A percentile compares a stretch with the other conserved stretches of the same genome.
Conservation (phyloP, 192 early-diverging fungal species). For the Backusella tarrabulga region DNA sequence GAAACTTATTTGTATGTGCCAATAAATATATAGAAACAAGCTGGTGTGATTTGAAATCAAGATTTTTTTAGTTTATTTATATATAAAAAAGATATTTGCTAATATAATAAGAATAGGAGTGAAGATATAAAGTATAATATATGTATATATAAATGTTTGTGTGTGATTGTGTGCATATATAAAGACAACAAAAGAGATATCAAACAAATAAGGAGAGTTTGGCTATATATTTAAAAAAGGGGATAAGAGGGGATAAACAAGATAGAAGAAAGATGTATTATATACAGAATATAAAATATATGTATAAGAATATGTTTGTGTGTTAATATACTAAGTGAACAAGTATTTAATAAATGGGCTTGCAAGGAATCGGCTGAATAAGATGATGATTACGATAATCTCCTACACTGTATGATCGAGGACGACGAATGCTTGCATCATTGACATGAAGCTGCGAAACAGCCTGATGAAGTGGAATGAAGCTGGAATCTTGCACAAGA, state of each 20-base stretch:
- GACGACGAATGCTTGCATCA: not conserved
- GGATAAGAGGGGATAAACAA: not conserved
- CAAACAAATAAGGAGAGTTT: not conserved
- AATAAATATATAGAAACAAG: not conserved
- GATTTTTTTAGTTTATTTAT: not conserved
- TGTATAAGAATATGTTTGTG: not conserved
- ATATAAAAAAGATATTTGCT: not conserved
- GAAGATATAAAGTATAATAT: not conserved
- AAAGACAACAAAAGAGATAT: slow-evolving; percentile 2
- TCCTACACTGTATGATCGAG: slow-evolving; percentile 18
- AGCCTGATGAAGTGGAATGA: slow-evolving; percentile 24
- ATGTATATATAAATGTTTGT: not conserved
- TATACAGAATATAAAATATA: not conserved
- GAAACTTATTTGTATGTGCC: too few species aligned
- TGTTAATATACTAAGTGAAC: not conserved
- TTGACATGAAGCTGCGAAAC: slow-evolving; percentile 15
- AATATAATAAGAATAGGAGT: not conserved
- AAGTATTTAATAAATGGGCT: not conserved
- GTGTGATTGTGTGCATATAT: not conserved
- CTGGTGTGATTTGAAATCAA: not conserved
- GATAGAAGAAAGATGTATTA: not conserved
- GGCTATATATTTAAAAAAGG: not conserved
- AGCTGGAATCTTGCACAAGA: slow-evolving; percentile 20
- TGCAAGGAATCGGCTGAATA: not conserved
- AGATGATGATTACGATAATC: slow-evolving; percentile 10